Base-by-base conservation (phyloP, 1,284 basidiomycete species). In the Tilletia horrida region DNA sequence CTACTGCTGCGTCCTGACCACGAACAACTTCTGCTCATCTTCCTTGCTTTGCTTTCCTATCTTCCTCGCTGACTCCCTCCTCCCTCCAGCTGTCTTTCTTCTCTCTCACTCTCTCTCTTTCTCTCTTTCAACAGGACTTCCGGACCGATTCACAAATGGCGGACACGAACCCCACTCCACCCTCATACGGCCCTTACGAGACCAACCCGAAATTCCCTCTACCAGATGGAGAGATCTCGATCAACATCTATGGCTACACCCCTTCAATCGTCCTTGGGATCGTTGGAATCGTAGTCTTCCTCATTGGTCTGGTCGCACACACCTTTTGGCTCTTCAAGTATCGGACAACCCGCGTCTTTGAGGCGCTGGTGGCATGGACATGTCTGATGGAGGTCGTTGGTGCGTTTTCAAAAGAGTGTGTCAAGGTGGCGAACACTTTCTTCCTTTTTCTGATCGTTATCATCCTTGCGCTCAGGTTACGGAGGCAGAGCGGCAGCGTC, bases 191-290 rank as follows among this genome's bases (percentile, higher is more conserved):
- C 35, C 35, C 35, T 6, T 40, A 40, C 35, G 35, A 40, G 35
- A 40, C 35, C 35, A 82, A 82, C 68, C 72, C 73, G 0, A 75
- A 81, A 7, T 18, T 31, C 55, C 55, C 55, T 57, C 76, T 78
- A 2, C 61, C 64, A 18, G 66, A 69, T 23, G 81, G 78, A 25
- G 81, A 83, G 68, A 74, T 82, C 3, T 23, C 61, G 16, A 77
- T 83, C 69, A 74, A 74, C 25, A 81, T 83, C 71, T 83, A 82
- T 64, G 81, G 82, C 50, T 84, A 83, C 72, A 66, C 71, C 2
- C 83, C 83, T 1, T 78, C 76, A 23, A 62, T 79, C 27, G 75
- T 75, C 7, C 71, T 81, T 16, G 81, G 75, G 8, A 66, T 79
- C 21, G 69, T 81, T 3, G 81, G 77, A 9, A 67, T 74, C 8